Evolutionary conservation across 306 rosid genomes (phyloP), one percentile per base, ranked within the genome.

Genomic region (Sesbania bispinosa): DNA sequence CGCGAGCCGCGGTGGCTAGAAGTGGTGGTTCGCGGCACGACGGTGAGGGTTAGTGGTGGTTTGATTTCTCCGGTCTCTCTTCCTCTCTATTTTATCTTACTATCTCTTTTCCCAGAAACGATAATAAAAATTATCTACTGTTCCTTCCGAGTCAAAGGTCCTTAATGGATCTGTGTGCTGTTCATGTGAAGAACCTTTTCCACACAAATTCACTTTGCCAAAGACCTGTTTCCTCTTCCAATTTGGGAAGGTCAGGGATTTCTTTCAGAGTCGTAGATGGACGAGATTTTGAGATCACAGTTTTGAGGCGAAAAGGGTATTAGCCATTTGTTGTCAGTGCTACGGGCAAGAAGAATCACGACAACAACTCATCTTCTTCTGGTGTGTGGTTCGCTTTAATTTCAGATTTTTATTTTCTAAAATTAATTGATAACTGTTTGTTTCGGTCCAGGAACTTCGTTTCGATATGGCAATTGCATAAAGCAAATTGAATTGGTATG

Each of bases 161-260:
- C 69, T 74, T 33, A 45, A 92, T 93, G 98, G 98, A 93, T 93
- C 90, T 87, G 69, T 88, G 77, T 73, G 80, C 85, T 3, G 79
- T 82, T 36, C 84, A 81, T 23, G 85, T 74, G 62, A 93, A 87
- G 51, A 84, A 72, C 21, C 77, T 88, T 30, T 71, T 80, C 46
- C 80, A 66, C 66, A 18, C 85, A 48, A 83, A 78, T 59, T 83
- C 88, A 19, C 76, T 83, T 67, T 64, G 48, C 20, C 81, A 77
- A 62, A 81, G 75, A 77, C 89, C 94, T 69, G 50, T 74, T 68
- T 81, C 84, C 13, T 82, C 83, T 11, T 81, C 74, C 74, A 64
- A 42, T 59, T 26, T 62, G 29, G 81, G 76, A 62, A 89, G 74
- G 66, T 39, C 58, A 4, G 77, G 80, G 64, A 46, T 65, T 52